Conservation (phyloP, 2,329 filamentous ascomycete genomes). For the Blastomyces gilchristii region DNA sequence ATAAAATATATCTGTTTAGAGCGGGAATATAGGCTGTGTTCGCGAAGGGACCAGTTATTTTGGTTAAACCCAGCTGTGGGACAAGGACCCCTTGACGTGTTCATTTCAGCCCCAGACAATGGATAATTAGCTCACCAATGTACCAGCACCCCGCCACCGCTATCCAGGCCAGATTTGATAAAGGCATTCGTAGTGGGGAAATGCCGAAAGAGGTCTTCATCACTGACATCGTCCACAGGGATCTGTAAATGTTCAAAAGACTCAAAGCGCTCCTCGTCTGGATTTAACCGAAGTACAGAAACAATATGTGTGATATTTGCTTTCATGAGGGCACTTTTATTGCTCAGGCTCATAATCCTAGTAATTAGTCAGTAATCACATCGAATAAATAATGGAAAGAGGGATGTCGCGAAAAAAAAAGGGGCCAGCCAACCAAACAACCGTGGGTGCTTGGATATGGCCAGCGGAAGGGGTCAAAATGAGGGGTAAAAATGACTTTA, state of each 20-base stretch:
- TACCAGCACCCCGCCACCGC: slow-evolving; percentile 50
- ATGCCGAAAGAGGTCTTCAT: slow-evolving; percentile 74
- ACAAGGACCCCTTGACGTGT: neutral
- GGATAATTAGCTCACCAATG: slow-evolving; percentile 51
- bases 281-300: slow-evolving; percentile 61
- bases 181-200: slow-evolving; percentile 70
- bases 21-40: neutral
- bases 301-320: slow-evolving; percentile 80
- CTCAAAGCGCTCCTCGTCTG: slow-evolving; percentile 47
- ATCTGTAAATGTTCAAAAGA: slow-evolving; percentile 64
- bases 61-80: neutral
- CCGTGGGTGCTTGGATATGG: neutral
- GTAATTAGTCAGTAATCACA: neutral
- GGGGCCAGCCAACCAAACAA: neutral
- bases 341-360: slow-evolving; percentile 59
- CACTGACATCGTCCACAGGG: slow-evolving; percentile 81
- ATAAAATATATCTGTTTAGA: neutral
- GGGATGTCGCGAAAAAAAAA: neutral
- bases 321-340: slow-evolving; percentile 57
- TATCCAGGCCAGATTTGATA: slow-evolving; percentile 63
- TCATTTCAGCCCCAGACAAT: neutral
- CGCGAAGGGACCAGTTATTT: neutral
- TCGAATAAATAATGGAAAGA: neutral
- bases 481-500: slow-evolving; percentile 34
- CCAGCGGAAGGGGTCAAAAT: neutral